phyloP scores from a whole-genome alignment of 1,284 basidiomycete genomes.

The Filobasidium uniguttulatum region DNA sequence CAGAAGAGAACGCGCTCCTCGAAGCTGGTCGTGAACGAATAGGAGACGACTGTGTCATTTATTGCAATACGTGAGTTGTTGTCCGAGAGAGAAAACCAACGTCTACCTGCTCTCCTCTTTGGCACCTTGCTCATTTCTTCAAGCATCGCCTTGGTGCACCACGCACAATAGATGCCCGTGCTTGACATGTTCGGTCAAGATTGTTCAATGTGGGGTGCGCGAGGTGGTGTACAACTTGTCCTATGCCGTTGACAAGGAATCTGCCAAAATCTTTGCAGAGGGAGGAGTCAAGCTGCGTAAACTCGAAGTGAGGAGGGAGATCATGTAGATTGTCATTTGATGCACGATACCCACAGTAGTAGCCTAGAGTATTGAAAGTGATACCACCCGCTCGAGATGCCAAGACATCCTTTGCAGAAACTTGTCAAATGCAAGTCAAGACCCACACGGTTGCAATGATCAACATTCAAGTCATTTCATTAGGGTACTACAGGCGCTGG shows the following conservation, averaged over 20 bases:
- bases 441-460: too few species aligned
- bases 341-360: too few species aligned
- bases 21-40: constrained; percentile 80
- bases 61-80: constrained; percentile 56
- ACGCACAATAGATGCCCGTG: constrained; percentile 69
- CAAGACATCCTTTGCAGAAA: too few species aligned
- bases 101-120: not conserved
- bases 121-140: not conserved
- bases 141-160: not conserved
- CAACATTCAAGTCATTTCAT: too few species aligned
- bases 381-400: too few species aligned
- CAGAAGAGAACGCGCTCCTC: constrained; percentile 92
- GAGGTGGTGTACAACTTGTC: constrained; percentile 91
- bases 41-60: constrained; percentile 68
- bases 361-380: too few species aligned
- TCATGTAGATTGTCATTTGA: not conserved
- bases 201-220: constrained; percentile 75
- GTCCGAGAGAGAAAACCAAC: too few species aligned
- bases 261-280: constrained; percentile 57
- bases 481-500: too few species aligned
- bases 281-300: constrained; percentile 65
- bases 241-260: constrained; percentile 88
- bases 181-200: constrained; percentile 88
- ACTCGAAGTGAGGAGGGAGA: constrained; percentile 23
- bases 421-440: too few species aligned